Evolutionary conservation across 2,329 filamentous ascomycete genomes (phyloP).

Genomic region (Neopestalotiopsis sp.): DNA sequence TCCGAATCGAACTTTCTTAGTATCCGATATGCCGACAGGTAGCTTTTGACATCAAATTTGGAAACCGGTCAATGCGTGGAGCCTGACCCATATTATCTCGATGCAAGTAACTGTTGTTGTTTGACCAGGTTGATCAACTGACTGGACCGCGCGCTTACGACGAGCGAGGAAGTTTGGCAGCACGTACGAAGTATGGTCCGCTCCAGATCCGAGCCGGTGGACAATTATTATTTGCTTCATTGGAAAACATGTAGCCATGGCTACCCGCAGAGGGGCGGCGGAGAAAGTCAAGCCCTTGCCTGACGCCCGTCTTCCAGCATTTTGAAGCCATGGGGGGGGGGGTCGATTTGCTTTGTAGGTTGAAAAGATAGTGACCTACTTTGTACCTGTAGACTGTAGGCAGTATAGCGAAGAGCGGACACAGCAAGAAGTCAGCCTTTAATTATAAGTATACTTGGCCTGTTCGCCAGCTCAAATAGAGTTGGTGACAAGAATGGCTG

Average conservation of each 20-base stretch:
- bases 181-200: too few relatives aligned
- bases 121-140: neutral
- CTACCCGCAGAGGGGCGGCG: neutral
- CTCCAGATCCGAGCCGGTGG: neutral
- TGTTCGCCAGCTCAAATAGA: neutral
- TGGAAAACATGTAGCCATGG: neutral
- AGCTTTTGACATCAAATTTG: neutral
- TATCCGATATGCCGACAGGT: neutral
- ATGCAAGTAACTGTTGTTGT: neutral
- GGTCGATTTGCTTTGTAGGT: neutral
- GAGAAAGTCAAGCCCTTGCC: neutral
- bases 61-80: constrained; percentile 6
- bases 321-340: neutral
- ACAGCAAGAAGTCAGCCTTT: neutral
- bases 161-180: neutral
- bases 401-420: neutral
- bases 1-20: neutral
- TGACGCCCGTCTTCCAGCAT: neutral
- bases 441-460: neutral
- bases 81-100: neutral
- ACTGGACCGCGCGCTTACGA: neutral
- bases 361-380: neutral
- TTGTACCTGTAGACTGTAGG: neutral
- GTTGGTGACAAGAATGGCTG: neutral
- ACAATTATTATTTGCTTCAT: neutral